These are phyloP conservation scores for Lactifluus echinatus DNA, from an alignment of 768 basidiomycete species.

Conservation along the genomic window DNA sequence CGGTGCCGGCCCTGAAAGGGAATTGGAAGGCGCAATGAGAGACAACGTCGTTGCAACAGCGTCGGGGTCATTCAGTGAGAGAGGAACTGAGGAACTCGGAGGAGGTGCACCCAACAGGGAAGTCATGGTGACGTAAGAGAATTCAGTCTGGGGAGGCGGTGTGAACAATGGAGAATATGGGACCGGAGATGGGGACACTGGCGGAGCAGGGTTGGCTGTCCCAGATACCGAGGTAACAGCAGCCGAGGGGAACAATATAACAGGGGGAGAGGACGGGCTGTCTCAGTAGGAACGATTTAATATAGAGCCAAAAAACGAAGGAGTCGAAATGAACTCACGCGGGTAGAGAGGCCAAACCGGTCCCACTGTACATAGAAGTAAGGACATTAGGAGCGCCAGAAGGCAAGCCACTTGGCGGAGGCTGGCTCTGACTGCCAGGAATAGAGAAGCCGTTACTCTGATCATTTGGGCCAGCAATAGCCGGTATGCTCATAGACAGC, in stretches of 20 bases:
- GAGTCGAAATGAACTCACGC: neutral
- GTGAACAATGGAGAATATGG: slow-evolving; percentile 17
- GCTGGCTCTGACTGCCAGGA: neutral
- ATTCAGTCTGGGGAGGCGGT: slow-evolving; percentile 27
- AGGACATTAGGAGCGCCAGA: no score
- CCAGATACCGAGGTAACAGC: neutral
- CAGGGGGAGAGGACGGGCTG: slow-evolving; percentile 8
- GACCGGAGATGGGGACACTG: slow-evolving; percentile 16
- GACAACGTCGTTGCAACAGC: slow-evolving; percentile 27
- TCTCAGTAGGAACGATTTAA: neutral
- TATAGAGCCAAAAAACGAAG: neutral
- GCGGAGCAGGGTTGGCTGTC: neutral
- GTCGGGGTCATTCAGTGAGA: slow-evolving; percentile 34
- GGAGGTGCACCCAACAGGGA: slow-evolving; percentile 28
- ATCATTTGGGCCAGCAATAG: neutral
- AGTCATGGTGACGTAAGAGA: slow-evolving; percentile 30
- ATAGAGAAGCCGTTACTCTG: neutral
- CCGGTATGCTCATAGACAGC: neutral
- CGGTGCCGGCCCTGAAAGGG: slow-evolving; percentile 25
- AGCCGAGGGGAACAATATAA: slow-evolving; percentile 14
- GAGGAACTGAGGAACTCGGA: slow-evolving; percentile 13
- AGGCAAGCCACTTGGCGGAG: neutral
- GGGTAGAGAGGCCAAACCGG: neutral
- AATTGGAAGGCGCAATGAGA: slow-evolving; percentile 15
- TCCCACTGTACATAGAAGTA: neutral